Evolutionary conservation across 106 monocot genomes (phyloP).

Genomic region (Platanthera zijinensis): DNA sequence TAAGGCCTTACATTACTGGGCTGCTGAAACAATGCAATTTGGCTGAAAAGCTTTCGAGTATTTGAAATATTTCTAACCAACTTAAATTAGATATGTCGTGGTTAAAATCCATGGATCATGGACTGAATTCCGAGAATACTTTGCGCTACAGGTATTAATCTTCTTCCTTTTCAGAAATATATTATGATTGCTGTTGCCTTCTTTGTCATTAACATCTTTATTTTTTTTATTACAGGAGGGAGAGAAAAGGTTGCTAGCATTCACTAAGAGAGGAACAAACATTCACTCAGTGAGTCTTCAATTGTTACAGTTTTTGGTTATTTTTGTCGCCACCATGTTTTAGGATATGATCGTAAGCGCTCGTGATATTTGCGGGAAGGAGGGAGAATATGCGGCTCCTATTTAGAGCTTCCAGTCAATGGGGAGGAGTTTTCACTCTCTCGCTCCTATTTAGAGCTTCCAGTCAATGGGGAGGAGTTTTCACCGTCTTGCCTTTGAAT

Average conservation of each 20-base stretch:
- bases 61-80: conserved; percentile 2
- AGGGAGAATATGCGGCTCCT: background rate
- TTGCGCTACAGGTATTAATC: conserved; percentile 48
- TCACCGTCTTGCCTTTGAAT: too few relatives aligned
- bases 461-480: background rate
- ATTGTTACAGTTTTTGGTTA: background rate
- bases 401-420: background rate
- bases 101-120: conserved; percentile 89
- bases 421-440: too few relatives aligned
- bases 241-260: conserved; percentile 73
- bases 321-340: background rate
- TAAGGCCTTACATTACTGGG: background rate
- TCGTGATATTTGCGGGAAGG: background rate
- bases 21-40: background rate
- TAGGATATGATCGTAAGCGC: background rate
- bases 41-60: background rate
- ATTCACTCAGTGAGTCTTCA: conserved; percentile 65
- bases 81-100: conserved; percentile 63
- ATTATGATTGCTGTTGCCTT: background rate
- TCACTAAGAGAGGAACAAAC: conserved; percentile 70
- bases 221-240: conserved; percentile 40
- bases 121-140: conserved; percentile 69
- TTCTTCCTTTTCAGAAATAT: background rate
- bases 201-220: background rate
- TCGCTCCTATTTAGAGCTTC: background rate